A percentile compares a stretch with the other conserved stretches of the same genome.
Conservation (phyloP, 352 stramenopile species). For the Phytopythium litorale region DNA sequence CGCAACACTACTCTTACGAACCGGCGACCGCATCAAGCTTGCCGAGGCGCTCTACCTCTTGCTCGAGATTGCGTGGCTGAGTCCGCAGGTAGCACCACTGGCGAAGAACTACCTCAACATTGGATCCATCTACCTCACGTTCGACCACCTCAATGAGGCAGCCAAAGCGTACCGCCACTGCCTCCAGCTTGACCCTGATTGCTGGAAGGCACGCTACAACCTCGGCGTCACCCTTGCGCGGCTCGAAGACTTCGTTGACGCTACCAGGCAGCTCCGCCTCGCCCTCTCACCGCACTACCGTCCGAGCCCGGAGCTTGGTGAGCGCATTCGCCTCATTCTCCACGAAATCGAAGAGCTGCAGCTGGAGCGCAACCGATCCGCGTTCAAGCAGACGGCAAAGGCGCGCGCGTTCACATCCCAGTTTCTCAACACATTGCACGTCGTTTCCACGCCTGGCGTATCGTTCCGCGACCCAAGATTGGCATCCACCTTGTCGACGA, state of each 20-base stretch:
- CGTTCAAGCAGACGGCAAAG: slow-evolving; percentile 27
- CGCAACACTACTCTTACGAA: slow-evolving; percentile 23
- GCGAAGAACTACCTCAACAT: slow-evolving; percentile 40
- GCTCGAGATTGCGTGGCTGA: slow-evolving; percentile 47
- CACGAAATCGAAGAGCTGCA: slow-evolving; percentile 42
- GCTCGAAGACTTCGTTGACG: slow-evolving; percentile 39
- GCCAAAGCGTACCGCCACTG: slow-evolving; percentile 42
- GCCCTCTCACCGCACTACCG: slow-evolving; percentile 8
- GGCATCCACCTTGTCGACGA: neutral
- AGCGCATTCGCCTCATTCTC: slow-evolving; percentile 31
- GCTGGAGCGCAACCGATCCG: slow-evolving; percentile 22
- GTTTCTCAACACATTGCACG: slow-evolving; percentile 36
- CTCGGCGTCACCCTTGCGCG: slow-evolving; percentile 41
- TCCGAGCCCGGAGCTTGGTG: slow-evolving; percentile 1
- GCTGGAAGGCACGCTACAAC: slow-evolving; percentile 52
- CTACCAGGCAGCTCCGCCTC: slow-evolving; percentile 37
- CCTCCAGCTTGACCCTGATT: slow-evolving; percentile 26
- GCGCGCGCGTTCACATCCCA: slow-evolving; percentile 39
- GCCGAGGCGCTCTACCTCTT: slow-evolving; percentile 52
- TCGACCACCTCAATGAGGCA: slow-evolving; percentile 49
- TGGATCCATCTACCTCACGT: slow-evolving; percentile 52
- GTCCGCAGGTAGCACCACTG: slow-evolving; percentile 25
- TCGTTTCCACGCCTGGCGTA: slow-evolving; percentile 6
- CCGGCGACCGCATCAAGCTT: slow-evolving; percentile 26
- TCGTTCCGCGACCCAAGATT: neutral